These are phyloP conservation scores for Roridomyces roridus DNA, from an alignment of 768 basidiomycete species.

Conservation along the genomic window DNA sequence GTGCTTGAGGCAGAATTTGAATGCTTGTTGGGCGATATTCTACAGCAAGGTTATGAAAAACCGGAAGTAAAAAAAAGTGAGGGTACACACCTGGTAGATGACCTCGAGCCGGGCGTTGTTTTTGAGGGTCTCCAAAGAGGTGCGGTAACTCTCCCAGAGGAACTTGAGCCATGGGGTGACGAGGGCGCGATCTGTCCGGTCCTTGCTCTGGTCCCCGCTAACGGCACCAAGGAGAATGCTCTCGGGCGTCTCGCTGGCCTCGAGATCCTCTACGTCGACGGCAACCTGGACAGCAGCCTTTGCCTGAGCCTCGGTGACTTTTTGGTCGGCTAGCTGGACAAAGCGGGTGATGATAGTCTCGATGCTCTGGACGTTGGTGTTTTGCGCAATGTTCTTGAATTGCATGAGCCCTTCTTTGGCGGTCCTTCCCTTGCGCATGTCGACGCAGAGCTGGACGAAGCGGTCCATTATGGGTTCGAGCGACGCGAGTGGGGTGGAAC, in stretches of 20 bases:
- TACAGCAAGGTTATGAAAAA: conserved; percentile 33
- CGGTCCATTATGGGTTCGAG: conserved; percentile 96
- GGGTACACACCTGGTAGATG: conserved; percentile 84
- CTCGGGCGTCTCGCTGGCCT: conserved; percentile 94
- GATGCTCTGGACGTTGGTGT: conserved; percentile 88
- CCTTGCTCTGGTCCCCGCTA: conserved; percentile 88
- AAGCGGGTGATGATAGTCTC: conserved; percentile 91
- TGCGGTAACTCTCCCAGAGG: conserved; percentile 98
- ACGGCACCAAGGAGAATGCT: conserved; percentile 91
- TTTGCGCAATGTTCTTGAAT: conserved; percentile 98
- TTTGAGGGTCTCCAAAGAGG: conserved; percentile 93
- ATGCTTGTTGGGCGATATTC: conserved; percentile 97
- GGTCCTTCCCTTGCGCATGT: conserved; percentile 90
- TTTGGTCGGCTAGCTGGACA: conserved; percentile 78
- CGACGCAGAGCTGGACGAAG: conserved; percentile 95
- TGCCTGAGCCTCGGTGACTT: conserved; percentile 86
- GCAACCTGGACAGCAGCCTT: conserved; percentile 80
- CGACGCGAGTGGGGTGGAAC: conserved; percentile 84
- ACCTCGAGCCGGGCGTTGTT: conserved; percentile 92
- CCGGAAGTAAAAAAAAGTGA: neutral
- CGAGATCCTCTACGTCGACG: conserved; percentile 91
- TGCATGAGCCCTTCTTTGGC: conserved; percentile 97
- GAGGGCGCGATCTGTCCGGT: conserved; percentile 91
- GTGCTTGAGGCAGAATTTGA: conserved; percentile 95
- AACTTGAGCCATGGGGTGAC: conserved; percentile 99